These are phyloP conservation scores for Obelidium mucronatum DNA, from an alignment of 192 early-diverging fungal genomes.

Conservation along the genomic window DNA sequence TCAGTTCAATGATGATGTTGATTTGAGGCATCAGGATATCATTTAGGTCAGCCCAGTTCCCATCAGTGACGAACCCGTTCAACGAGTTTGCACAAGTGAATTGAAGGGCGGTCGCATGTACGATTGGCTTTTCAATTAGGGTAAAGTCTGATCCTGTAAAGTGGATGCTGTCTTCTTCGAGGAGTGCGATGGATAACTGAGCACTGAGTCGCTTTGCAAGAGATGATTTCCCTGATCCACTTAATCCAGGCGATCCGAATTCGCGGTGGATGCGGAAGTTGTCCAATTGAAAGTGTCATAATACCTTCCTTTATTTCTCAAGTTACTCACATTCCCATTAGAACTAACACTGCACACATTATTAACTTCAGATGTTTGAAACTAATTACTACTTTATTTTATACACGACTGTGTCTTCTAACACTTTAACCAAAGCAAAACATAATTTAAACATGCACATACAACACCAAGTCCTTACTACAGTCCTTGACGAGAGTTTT, in stretches of 20 bases:
- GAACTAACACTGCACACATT: no score
- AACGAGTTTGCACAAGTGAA: slow-evolving; percentile 10
- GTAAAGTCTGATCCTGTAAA: slow-evolving; percentile 27
- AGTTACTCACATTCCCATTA: no score
- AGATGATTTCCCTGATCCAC: slow-evolving; percentile 35
- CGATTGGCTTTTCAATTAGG: not conserved
- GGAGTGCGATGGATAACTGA: slow-evolving; percentile 9
- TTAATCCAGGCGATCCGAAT: slow-evolving; percentile 38
- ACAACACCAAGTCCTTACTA: no score
- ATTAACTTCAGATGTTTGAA: no score
- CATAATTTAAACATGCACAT: no score
- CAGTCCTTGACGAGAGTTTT: no score
- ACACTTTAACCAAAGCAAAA: no score
- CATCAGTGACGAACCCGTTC: slow-evolving; percentile 32
- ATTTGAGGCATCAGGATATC: slow-evolving; percentile 29
- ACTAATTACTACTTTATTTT: no score
- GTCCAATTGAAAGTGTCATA: not conserved
- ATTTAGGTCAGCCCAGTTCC: slow-evolving; percentile 35
- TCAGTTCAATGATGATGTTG: slow-evolving; percentile 34
- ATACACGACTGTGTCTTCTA: no score
- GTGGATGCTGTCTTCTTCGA: slow-evolving; percentile 42
- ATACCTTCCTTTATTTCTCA: no score
- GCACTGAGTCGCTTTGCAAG: slow-evolving; percentile 4
- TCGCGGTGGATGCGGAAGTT: slow-evolving; percentile 21
- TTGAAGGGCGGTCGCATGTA: not conserved